phyloP scores from a whole-genome alignment of 2,329 filamentous ascomycete species.

The Neonectria faginata region DNA sequence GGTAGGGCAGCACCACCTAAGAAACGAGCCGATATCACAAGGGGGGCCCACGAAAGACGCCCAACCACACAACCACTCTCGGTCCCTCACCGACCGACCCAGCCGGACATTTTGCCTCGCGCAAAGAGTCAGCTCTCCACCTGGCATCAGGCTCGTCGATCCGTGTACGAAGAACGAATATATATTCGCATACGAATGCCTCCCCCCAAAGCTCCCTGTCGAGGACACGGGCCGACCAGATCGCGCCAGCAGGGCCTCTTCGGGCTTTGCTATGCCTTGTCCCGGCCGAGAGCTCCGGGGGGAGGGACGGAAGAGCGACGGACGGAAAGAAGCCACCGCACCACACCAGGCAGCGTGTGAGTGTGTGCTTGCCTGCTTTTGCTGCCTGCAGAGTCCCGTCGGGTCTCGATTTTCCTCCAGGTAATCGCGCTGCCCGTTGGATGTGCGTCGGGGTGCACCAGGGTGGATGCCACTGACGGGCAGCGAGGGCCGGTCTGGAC shows the following conservation, averaged over 20 bases:
- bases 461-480: conserved; percentile 11
- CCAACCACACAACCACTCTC: conserved; percentile 5
- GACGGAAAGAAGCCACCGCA: neutral
- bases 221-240: conserved; percentile 1
- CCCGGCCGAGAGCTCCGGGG: conserved; percentile 7
- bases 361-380: neutral
- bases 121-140: neutral
- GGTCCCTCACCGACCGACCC: conserved; percentile 5
- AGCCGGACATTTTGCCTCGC: neutral
- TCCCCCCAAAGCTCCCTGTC: neutral
- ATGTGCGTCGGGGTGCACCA: conserved; percentile 16
- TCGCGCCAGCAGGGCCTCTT: neutral
- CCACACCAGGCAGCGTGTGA: neutral
- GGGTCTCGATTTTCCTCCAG: conserved; percentile 9
- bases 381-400: neutral
- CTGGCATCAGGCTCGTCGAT: neutral
- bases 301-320: neutral
- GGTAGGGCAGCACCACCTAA: neutral
- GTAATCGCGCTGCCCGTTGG: conserved; percentile 10
- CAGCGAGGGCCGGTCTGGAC: neutral
- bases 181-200: neutral
- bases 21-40: conserved; percentile 8
- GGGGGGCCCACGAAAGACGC: neutral
- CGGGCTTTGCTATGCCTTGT: neutral
- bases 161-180: neutral